phyloP scores from a whole-genome alignment of 225 moss, liverwort and hornwort genomes.

The Polytrichum formosum region DNA sequence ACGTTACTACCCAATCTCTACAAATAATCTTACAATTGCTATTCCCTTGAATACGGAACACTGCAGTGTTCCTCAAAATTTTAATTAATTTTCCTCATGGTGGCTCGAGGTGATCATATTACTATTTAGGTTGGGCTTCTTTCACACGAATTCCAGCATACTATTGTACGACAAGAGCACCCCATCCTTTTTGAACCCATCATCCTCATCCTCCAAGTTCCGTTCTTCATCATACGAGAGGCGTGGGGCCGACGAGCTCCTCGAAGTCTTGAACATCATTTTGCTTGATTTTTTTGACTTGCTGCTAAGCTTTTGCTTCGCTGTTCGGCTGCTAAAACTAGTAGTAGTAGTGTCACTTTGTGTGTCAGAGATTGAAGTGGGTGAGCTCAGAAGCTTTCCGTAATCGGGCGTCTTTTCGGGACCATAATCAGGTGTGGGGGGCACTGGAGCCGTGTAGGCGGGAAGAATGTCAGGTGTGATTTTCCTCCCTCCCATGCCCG shows the following conservation, averaged over 20 bases:
- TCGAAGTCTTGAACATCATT: constrained; percentile 38
- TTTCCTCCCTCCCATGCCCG: constrained; percentile 26
- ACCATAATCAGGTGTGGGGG: neutral
- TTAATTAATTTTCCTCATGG: too few species aligned
- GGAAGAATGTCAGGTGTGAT: constrained; percentile 17
- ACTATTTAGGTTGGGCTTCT: too few species aligned
- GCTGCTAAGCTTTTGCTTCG: constrained; percentile 9
- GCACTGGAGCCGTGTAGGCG: neutral
- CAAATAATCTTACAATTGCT: too few species aligned
- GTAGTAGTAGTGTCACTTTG: constrained; percentile 10
- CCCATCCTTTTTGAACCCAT: constrained; percentile 30
- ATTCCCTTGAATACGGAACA: too few species aligned
- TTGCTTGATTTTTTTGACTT: constrained; percentile 27
- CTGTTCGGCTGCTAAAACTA: neutral
- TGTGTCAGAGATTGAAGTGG: constrained; percentile 1
- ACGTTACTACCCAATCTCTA: too few species aligned
- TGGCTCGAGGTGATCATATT: too few species aligned
- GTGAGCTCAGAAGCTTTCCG: too few species aligned
- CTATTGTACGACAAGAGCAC: constrained; percentile 42
- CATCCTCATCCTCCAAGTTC: constrained; percentile 44
- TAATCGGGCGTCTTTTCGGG: constrained; percentile 1
- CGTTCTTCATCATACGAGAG: constrained; percentile 55
- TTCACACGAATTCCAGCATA: constrained; percentile 53
- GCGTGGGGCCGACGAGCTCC: constrained; percentile 44
- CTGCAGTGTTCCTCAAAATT: too few species aligned